Evolutionary conservation across 139 green algal species (phyloP), one percentile per base, ranked within the genome.

Genomic region (Parachlorella kessleri): DNA sequence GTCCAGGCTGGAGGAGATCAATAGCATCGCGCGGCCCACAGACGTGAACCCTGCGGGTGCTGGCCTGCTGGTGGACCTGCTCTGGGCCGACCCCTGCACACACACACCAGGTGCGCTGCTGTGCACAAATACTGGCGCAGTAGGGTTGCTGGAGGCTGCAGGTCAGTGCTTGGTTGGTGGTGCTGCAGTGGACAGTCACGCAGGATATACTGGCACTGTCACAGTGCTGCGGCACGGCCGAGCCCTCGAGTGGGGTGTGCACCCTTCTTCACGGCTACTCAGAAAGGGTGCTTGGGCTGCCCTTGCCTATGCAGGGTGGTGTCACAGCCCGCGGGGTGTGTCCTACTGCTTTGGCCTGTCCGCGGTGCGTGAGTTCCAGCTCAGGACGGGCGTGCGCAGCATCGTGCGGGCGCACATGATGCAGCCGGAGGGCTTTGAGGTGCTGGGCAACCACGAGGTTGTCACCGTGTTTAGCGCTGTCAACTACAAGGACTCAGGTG

Each of bases 321-420:
- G 48, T 14, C 48, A 14, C 48, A 59, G 48, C 48, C 48, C 48
- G 14, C 48, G 48, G 48, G 48, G 48, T 14, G 48, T 59, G 48
- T 59, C 48, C 48, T 18, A 59, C 48, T 28, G 14, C 48, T 59
- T 59, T 59, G 48, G 48, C 14, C 14, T 59, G 48, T n/a, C 23
- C 26, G 69, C n/a, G 42, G 69, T 21, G 26, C 41, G 33, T 14
- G 26, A 59, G 41, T 64, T 65, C 69, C n/a, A 59, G 69, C 26
- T 14, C 18, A n/a, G n/a, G 28, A 65, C 14, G 26, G 69, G 69
- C 18, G 9, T 75, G 26, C 26, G 42, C 26, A 75, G 69, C 26
- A 65, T 75, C 24, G 70, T 83, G 72, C 78, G 70, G 23, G 78
- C 67, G 0, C 78, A 83, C 72, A 83, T 74, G 66, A 70, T 76